These are phyloP conservation scores for Aristolochia fimbriata DNA, from an alignment of 164 flowering plant genomes.

Conservation along the genomic window DNA sequence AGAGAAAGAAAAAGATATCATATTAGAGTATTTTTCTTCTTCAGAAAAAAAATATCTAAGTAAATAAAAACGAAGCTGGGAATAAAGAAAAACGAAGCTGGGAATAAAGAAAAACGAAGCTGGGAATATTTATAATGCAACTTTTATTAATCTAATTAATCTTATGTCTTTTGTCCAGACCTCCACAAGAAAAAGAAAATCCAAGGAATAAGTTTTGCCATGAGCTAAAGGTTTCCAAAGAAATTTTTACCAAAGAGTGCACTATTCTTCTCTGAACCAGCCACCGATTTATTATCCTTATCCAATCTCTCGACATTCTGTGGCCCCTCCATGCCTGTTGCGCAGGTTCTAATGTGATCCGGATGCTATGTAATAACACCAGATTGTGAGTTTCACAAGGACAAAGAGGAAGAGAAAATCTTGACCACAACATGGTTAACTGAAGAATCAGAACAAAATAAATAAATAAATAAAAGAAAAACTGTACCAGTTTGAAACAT, in stretches of 20 bases:
- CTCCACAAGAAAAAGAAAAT: neutral
- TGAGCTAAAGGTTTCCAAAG: neutral
- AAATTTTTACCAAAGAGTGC: constrained; percentile 37
- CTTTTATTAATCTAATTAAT: neutral
- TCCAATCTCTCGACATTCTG: constrained; percentile 6
- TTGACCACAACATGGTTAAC: too few relatives aligned
- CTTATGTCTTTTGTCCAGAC: neutral
- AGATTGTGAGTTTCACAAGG: too few relatives aligned
- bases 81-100: neutral
- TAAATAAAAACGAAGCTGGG: neutral
- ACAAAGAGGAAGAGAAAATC: too few relatives aligned
- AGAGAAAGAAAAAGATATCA: neutral
- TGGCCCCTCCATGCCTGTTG: too few relatives aligned
- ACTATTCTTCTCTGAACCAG: constrained; percentile 25
- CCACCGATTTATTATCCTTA: constrained; percentile 29
- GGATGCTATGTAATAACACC: too few relatives aligned
- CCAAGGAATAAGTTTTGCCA: neutral
- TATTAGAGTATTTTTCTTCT: neutral
- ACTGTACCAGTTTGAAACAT: too few relatives aligned
- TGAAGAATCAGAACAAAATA: too few relatives aligned
- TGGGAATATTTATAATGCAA: neutral
- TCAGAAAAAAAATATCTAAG: neutral
- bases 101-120: neutral
- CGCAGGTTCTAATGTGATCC: too few relatives aligned
- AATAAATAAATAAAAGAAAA: too few relatives aligned